Evolutionary conservation across 2,329 filamentous ascomycete genomes (phyloP).

Genomic region (Trichoderma simmonsii): DNA sequence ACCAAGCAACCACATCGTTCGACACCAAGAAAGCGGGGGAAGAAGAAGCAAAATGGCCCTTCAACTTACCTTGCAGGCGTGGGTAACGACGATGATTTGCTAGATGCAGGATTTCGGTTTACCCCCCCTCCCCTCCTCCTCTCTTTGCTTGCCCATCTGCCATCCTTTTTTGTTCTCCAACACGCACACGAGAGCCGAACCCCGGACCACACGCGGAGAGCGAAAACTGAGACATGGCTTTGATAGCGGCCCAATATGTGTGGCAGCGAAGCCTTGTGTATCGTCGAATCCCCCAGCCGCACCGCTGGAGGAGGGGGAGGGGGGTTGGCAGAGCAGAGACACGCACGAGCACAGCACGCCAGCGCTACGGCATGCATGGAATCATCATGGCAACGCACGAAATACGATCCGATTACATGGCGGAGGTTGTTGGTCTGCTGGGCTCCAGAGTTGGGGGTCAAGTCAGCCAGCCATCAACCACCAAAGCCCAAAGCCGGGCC

Average conservation of each 20-base stretch:
- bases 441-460: slow-evolving; percentile 2
- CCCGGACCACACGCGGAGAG: background rate
- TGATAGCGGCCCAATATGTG: slow-evolving; percentile 10
- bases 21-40: slow-evolving; percentile 10
- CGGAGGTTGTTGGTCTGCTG: slow-evolving; percentile 5
- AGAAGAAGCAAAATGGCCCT: background rate
- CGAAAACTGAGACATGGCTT: background rate
- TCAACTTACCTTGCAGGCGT: background rate
- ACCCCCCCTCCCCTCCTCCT: background rate
- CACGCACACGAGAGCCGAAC: background rate
- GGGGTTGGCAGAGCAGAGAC: background rate
- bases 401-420: slow-evolving; percentile 1
- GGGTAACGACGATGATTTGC: slow-evolving; percentile 10
- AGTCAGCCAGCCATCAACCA: background rate
- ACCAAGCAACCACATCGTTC: background rate
- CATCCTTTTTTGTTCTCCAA: background rate
- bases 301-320: background rate
- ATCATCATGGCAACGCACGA: slow-evolving; percentile 5
- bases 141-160: background rate
- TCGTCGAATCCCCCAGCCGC: slow-evolving; percentile 9
- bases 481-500: slow-evolving; percentile 1
- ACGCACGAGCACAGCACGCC: background rate
- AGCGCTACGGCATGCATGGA: slow-evolving; percentile 13
- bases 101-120: background rate
- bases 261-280: background rate